A percentile compares a stretch with the other conserved stretches of the same genome.
These are phyloP conservation scores for Cordyceps javanica DNA, from an alignment of 2,329 filamentous ascomycete species.

Conservation along the genomic window DNA sequence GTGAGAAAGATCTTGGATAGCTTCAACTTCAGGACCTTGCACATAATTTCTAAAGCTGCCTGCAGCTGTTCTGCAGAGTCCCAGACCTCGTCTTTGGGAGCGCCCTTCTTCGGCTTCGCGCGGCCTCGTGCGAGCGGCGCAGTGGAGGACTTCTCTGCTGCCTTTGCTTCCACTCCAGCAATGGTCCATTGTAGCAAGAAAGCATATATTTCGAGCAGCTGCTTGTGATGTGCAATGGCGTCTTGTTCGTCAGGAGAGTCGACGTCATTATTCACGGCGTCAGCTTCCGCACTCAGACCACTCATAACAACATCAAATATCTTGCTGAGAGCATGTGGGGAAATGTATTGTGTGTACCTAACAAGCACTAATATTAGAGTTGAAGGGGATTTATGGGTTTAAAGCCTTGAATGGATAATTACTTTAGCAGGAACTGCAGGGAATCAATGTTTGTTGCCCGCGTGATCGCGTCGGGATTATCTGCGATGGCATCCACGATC, in stretches of 20 bases:
- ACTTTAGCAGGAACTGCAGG: slow-evolving; percentile 95
- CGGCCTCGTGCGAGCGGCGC: slow-evolving; percentile 65
- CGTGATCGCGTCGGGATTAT: slow-evolving; percentile 82
- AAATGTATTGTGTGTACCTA: slow-evolving; percentile 77
- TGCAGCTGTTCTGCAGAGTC: slow-evolving; percentile 86
- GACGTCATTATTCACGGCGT: slow-evolving; percentile 77
- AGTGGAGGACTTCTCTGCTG: slow-evolving; percentile 74
- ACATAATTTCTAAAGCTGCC: slow-evolving; percentile 85
- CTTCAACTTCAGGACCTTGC: slow-evolving; percentile 90
- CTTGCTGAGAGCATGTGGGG: slow-evolving; percentile 80
- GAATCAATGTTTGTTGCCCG: slow-evolving; percentile 81
- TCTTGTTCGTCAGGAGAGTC: slow-evolving; percentile 86
- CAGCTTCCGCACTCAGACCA: slow-evolving; percentile 77
- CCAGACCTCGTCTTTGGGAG: slow-evolving; percentile 75
- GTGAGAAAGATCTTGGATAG: slow-evolving; percentile 90
- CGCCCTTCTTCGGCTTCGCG: slow-evolving; percentile 72
- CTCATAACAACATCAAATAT: slow-evolving; percentile 86
- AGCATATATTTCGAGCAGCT: slow-evolving; percentile 85
- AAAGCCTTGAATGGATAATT: slow-evolving; percentile 32
- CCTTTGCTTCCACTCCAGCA: slow-evolving; percentile 87
- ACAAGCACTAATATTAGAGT: slow-evolving; percentile 18
- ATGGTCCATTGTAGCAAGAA: slow-evolving; percentile 95
- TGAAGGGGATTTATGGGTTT: slow-evolving; percentile 1
- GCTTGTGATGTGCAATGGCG: slow-evolving; percentile 78
- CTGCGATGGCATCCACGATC: slow-evolving; percentile 86